Evolutionary conservation across 345 rosid genomes (phyloP), one percentile per base, ranked within the genome.

Genomic region (Hevea brasiliensis): DNA sequence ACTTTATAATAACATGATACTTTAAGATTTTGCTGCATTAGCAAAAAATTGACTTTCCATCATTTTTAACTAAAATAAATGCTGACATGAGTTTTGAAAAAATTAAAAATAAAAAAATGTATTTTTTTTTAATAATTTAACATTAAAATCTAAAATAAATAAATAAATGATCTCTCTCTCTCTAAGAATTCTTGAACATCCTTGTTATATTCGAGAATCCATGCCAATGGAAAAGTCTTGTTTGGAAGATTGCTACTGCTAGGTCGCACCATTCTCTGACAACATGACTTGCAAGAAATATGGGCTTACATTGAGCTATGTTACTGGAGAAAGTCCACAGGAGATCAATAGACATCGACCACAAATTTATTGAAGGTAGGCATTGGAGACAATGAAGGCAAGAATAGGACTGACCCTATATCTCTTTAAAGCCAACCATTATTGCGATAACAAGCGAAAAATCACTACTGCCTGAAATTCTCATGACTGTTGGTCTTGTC

Each of bases 201-300:
- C 0, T 0, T 18, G 69, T 57, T 78, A 81, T 37, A 27, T 0
- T 5, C 0, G 3, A 0, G n/a, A 56, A 7, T 44, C 54, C 7
- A 23, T 66, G 35, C 6, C 41, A 2, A 24, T 20, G 6, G 4
- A 17, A 20, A 53, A 40, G 8, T 72, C 73, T 2, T 79, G 85
- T 55, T 64, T 68, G 15, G 29, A 79, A 14, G 85, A 82, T 20
- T 75, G 80, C 56, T 20, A 72, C 8, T 76, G 85, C 32, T 75
- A 20, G 0, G 82, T 71, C 0, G 82, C 82, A 1, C 0, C 48
- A 6, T 73, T 72, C 57, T 0, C 0, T 8, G 1, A 8, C 0
- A 42, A 26, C 48, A 9, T 0, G 0, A n/a, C n/a, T n/a, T 82
- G 85, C 78, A 53, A 1, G 2, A 82, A 75, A 50, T 11, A 40